Evolutionary conservation across 805 yeast genomes (phyloP).

Genomic region (Nakazawaea ishiwadae): DNA sequence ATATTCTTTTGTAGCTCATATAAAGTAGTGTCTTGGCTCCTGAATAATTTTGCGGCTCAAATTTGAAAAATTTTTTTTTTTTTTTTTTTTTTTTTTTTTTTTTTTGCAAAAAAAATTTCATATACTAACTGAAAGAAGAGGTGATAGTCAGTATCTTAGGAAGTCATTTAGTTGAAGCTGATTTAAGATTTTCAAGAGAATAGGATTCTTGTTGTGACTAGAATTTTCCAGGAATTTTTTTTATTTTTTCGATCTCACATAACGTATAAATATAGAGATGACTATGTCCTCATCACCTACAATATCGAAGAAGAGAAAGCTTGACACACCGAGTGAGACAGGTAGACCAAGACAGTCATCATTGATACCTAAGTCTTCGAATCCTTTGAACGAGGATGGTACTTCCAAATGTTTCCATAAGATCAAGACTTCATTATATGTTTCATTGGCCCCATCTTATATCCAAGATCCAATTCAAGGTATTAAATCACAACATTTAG

Average conservation of each 20-base stretch:
- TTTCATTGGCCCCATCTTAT: conserved; percentile 85
- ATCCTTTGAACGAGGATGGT: conserved; percentile 26
- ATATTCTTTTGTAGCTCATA: too few relatives aligned
- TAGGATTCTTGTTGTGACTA: too few relatives aligned
- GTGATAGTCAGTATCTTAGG: too few relatives aligned
- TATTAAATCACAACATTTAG: conserved; percentile 80
- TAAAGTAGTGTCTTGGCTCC: too few relatives aligned
- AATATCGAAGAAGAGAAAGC: conserved; percentile 8
- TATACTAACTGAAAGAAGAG: too few relatives aligned
- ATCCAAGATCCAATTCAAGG: conserved; percentile 69
- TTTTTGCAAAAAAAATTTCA: too few relatives aligned
- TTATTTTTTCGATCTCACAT: not conserved
- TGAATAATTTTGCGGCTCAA: too few relatives aligned
- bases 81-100: too few relatives aligned
- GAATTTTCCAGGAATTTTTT: not conserved
- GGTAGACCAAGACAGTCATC: conserved; percentile 11
- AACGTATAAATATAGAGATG: not conserved
- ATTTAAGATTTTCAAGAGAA: too few relatives aligned
- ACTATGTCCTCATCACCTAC: conserved; percentile 1
- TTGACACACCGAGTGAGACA: not conserved
- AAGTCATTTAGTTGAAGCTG: too few relatives aligned
- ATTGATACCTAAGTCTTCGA: conserved; percentile 12
- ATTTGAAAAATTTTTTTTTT: too few relatives aligned
- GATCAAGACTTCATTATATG: conserved; percentile 59
- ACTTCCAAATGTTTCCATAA: conserved; percentile 66